Conservation (phyloP, 2,329 filamentous ascomycete genomes). For the Colletotrichum incanum region DNA sequence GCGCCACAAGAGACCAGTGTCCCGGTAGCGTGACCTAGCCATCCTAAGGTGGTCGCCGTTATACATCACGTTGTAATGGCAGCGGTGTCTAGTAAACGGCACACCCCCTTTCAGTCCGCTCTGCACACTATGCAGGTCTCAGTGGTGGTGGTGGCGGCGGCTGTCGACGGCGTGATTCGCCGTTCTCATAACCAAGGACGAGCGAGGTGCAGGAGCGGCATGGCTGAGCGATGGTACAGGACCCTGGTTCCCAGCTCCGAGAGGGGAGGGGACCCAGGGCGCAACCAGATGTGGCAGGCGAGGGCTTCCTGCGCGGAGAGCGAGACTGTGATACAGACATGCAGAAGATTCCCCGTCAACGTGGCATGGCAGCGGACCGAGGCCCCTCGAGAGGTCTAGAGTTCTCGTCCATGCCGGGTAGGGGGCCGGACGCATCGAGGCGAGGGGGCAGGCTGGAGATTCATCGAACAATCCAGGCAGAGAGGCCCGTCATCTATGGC, state of each 20-base stretch:
- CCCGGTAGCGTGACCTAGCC: slow-evolving; percentile 20
- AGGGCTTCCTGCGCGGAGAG: slow-evolving; percentile 14
- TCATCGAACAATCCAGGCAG: not conserved
- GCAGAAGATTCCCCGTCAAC: slow-evolving; percentile 33
- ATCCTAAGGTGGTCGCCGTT: slow-evolving; percentile 14
- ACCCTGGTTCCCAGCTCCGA: slow-evolving; percentile 17
- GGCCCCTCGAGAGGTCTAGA: slow-evolving; percentile 18
- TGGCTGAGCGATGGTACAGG: slow-evolving; percentile 9
- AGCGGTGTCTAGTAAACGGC: slow-evolving; percentile 7
- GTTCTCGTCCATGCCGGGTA: slow-evolving; percentile 25
- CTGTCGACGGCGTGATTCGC: slow-evolving; percentile 4
- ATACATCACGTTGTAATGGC: slow-evolving; percentile 14
- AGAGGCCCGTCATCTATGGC: slow-evolving; percentile 23
- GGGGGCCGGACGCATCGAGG: slow-evolving; percentile 12
- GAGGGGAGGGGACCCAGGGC: not conserved
- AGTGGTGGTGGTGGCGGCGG: slow-evolving; percentile 17
- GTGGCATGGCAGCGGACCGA: slow-evolving; percentile 34
- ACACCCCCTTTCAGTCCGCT: not conserved
- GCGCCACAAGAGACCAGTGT: slow-evolving; percentile 36
- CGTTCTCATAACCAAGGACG: slow-evolving; percentile 9
- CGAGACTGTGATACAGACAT: slow-evolving; percentile 37
- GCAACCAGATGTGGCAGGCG: slow-evolving; percentile 22
- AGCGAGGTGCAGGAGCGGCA: not conserved
- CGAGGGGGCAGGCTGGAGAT: not conserved
- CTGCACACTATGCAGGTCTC: slow-evolving; percentile 19